These are phyloP conservation scores for Gryganskiella cystojenkinii DNA, from an alignment of 192 early-diverging fungal species.

Conservation along the genomic window DNA sequence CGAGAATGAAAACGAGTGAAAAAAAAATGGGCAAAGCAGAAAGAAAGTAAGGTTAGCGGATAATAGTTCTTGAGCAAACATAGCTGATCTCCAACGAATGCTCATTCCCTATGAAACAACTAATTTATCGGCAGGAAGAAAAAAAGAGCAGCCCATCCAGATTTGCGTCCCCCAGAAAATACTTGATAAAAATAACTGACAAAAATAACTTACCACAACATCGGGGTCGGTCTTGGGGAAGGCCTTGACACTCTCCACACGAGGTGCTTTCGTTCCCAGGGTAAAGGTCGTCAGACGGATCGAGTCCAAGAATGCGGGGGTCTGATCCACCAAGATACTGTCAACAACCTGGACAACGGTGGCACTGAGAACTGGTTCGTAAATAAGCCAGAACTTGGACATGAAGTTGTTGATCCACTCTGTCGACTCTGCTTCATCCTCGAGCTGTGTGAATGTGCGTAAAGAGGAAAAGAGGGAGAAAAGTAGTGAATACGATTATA, in stretches of 20 bases:
- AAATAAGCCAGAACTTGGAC: conserved; percentile 88
- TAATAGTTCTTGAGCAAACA: not conserved
- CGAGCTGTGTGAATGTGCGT: conserved; percentile 31
- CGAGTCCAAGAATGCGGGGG: conserved; percentile 85
- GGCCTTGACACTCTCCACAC: conserved; percentile 76
- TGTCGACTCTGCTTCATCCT: conserved; percentile 69
- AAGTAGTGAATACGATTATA: not conserved
- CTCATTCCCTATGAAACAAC: too few species aligned
- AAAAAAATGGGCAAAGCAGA: not conserved
- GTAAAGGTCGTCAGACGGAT: conserved; percentile 80
- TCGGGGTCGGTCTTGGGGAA: conserved; percentile 81
- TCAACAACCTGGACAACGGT: conserved; percentile 79
- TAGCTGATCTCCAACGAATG: too few species aligned
- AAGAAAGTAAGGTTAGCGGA: not conserved
- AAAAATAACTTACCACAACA: conserved; percentile 64
- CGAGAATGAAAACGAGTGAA: not conserved
- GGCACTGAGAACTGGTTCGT: conserved; percentile 86
- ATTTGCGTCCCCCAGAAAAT: not conserved
- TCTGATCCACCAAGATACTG: conserved; percentile 75
- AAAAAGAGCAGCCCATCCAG: too few species aligned
- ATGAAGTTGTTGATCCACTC: conserved; percentile 95
- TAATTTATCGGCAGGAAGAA: too few species aligned
- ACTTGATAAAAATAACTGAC: not conserved
- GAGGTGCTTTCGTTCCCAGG: conserved; percentile 80
- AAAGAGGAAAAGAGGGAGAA: not conserved